Evolutionary conservation across 208 protist species (phyloP), one percentile per base, ranked within the genome.

Genomic region (Eutreptiella sp.): DNA sequence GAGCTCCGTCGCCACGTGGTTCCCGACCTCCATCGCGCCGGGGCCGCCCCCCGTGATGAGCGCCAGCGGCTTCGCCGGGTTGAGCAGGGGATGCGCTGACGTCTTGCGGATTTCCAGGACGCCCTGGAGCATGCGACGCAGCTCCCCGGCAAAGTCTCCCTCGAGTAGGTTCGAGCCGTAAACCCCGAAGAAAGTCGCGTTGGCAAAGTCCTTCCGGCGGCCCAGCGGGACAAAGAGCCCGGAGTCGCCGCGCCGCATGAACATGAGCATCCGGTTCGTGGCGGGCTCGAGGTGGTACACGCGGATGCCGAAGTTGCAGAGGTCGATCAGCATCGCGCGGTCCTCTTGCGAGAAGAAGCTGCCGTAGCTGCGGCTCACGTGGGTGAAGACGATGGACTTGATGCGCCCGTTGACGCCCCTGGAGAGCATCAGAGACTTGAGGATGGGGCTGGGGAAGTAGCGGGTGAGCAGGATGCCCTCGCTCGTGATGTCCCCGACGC

Each of bases 21-120:
- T 93, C 48, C 87, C 87, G 4, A 93, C 85, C 65, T 91, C 85
- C 87, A 93, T 93, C 28, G 85, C 85, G 42, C 87, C 87, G 31
- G 87, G 87, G 19, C 87, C 87, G 1, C 87, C 87, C n/a, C 87
- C 87, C 1, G 87, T 93, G 24, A 90, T 75, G 46, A 93, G 79
- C 4, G 85, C 83, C 14, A 93, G 55, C 24, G 84, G 74, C 53
- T 81, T 85, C 5, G 69, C 46, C 2, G 75, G 63, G 53, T 90
- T 88, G 39, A 92, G 59, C 23, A 90, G 68, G 2, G 80, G 67
- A 45, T 89, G 83, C 26, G 68, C 72, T 65, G 73, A 79, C 0
- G 60, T 75, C 55, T 73, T 66, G 55, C 79, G 76, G 31, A 93
- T 55, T 26, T 81, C 77, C 48, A 82, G 55, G 36, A 93, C 78